phyloP scores from a whole-genome alignment of 345 rosid species.

The Hibiscus trionum region DNA sequence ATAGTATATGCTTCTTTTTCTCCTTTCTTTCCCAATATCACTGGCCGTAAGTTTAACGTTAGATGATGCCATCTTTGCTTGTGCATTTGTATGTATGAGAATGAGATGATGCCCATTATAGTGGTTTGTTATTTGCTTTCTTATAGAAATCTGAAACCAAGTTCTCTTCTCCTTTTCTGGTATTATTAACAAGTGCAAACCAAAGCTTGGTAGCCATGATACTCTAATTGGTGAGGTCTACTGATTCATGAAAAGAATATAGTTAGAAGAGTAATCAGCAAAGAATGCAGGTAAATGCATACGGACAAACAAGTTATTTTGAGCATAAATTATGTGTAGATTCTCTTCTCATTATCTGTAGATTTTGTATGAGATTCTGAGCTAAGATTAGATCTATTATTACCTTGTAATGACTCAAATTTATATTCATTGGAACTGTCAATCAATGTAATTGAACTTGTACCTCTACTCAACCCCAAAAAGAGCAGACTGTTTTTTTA shows the following conservation, averaged over 20 bases:
- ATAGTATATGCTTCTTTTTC: not conserved
- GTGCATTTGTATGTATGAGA: not conserved
- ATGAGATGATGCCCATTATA: not conserved
- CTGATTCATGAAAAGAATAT: not conserved
- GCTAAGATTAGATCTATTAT: too few relatives aligned
- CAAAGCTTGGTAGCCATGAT: not conserved
- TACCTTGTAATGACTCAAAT: too few relatives aligned
- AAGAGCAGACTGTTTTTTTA: too few relatives aligned
- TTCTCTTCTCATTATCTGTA: too few relatives aligned
- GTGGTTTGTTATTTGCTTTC: not conserved
- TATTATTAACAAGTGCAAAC: not conserved
- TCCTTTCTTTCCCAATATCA: not conserved
- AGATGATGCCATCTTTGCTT: not conserved
- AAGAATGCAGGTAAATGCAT: too few relatives aligned
- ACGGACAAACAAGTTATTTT: too few relatives aligned
- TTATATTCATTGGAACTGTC: too few relatives aligned
- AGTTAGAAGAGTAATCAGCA: not conserved
- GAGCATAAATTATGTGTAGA: too few relatives aligned
- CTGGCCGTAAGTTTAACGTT: not conserved
- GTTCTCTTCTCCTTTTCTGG: not conserved
- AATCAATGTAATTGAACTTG: too few relatives aligned
- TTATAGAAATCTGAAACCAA: not conserved
- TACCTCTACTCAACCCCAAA: too few relatives aligned
- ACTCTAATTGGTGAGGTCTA: not conserved
- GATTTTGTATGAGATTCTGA: too few relatives aligned